Evolutionary conservation across 169 alveolate species (phyloP).

Genomic region (Plasmodium yoelii): DNA sequence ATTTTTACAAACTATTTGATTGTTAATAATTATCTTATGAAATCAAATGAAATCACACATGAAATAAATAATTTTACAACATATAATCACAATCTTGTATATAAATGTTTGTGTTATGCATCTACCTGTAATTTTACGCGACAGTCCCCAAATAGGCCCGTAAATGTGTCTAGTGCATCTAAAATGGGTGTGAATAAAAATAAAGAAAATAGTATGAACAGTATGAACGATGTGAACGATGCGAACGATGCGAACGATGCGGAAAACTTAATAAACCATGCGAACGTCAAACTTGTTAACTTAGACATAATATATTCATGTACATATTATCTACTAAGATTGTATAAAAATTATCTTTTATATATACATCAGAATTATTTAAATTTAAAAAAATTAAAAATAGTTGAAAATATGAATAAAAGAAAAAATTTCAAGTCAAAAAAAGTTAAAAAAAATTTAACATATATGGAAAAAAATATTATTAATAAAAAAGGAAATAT

Average conservation of each 20-base stretch:
- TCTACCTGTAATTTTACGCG: conserved; percentile 53
- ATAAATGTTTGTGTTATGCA: conserved; percentile 59
- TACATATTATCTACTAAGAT: conserved; percentile 33
- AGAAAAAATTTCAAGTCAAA: background rate
- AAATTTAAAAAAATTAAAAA: conserved; percentile 29
- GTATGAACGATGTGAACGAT: background rate
- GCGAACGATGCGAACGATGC: conserved; percentile 12
- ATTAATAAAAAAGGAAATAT: background rate
- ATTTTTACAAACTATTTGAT: conserved; percentile 46
- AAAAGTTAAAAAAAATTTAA: background rate
- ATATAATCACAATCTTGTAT: conserved; percentile 39
- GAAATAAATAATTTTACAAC: conserved; percentile 72
- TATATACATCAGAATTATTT: conserved; percentile 65
- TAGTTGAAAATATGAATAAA: background rate
- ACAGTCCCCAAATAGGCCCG: background rate
- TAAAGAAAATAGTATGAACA: background rate
- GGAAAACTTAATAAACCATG: conserved; percentile 49
- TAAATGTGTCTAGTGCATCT: background rate
- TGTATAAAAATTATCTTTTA: conserved; percentile 37
- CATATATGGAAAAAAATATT: background rate
- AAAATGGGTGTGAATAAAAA: background rate
- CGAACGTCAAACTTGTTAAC: conserved; percentile 23
- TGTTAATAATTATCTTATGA: conserved; percentile 59
- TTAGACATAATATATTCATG: conserved; percentile 34
- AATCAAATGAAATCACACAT: conserved; percentile 34